Base-by-base conservation (phyloP, 495 filamentous ascomycete genomes). In the Aspergillus coremiiformis region DNA sequence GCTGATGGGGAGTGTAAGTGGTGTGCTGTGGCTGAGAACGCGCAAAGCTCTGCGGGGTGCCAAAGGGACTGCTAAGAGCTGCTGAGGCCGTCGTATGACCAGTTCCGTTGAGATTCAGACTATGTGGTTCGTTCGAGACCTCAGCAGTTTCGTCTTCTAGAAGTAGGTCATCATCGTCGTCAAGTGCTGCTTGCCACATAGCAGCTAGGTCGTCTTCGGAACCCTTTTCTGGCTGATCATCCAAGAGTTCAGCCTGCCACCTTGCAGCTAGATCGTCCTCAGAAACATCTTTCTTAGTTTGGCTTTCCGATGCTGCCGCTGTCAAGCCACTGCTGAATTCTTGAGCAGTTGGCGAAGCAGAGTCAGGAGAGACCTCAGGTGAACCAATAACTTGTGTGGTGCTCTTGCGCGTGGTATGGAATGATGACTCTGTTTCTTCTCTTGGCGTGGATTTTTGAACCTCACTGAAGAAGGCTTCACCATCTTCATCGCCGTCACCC, bases 171-270 rank as follows among this genome's bases (percentile, higher is more conserved):
- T 82, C 88, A 57, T 93, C 90, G 35, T 82, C 85, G 27, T 70
- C 86, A 57, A 96, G 75, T 52, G 87, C 86, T 39, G 84, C 87
- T 58, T 89, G 75, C 93, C 93, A 96, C 55, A 84, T 81, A 2
- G 85, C 86, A 42, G 86, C 84, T 6, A 93, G 67, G 57, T 93
- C 85, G 24, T 77, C 75, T 35, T 83, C 78, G 4, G 66, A 51
- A 1, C 66, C 60, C 30, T 54, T 42, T 22, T 56, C 53, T 37
- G 47, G 23, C 10, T 66, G 55, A 19, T 58, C 44, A 19, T 60
- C 53, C 1, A 47, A 30, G 7, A 66, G 56, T 54, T 65, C 65
- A 24, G 59, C 59, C 42, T 64, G 47, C 63, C 65, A 64, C 5
- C 51, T 35, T 10, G 59, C 59, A 26, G 60, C 60, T 41, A 64